Evolutionary conservation across 164 flowering plant species (phyloP).

Genomic region (Sextonia rubra): DNA sequence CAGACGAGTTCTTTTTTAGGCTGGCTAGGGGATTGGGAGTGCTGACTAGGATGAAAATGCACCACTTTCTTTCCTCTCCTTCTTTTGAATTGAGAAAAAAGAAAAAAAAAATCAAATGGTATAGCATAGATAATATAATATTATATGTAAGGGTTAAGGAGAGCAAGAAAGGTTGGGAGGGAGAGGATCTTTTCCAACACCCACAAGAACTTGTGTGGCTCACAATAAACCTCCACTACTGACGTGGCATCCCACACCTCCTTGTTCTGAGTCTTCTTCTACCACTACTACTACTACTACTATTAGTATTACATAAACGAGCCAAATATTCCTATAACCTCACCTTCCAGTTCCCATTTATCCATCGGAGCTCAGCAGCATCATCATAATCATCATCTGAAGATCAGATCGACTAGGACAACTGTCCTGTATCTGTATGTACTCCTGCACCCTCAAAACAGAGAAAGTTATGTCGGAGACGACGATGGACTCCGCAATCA

Average conservation of each 20-base stretch:
- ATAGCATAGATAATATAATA: too few species aligned
- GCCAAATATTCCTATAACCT: background rate
- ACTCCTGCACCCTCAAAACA: too few species aligned
- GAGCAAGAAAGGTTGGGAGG: background rate
- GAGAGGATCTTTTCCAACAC: slow-evolving; percentile 1
- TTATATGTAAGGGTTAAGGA: too few species aligned
- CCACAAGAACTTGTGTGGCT: slow-evolving; percentile 17
- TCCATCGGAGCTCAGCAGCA: too few species aligned
- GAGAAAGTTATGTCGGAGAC: background rate
- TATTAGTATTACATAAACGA: background rate
- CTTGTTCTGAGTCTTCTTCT: too few species aligned
- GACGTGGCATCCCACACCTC: slow-evolving; percentile 1
- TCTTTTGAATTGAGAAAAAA: too few species aligned
- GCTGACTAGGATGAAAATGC: slow-evolving; percentile 1
- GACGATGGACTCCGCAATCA: slow-evolving; percentile 16
- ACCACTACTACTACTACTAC: too few species aligned
- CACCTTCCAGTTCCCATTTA: too few species aligned
- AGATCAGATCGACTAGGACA: too few species aligned
- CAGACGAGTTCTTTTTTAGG: background rate
- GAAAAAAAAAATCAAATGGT: too few species aligned
- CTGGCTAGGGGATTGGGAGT: background rate
- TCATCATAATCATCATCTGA: background rate
- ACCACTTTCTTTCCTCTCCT: slow-evolving; percentile 1
- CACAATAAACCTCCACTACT: background rate
- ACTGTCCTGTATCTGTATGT: too few species aligned